Conservation (phyloP, 169 alveolate genomes). For the Ichthyophthirius multifiliis region DNA sequence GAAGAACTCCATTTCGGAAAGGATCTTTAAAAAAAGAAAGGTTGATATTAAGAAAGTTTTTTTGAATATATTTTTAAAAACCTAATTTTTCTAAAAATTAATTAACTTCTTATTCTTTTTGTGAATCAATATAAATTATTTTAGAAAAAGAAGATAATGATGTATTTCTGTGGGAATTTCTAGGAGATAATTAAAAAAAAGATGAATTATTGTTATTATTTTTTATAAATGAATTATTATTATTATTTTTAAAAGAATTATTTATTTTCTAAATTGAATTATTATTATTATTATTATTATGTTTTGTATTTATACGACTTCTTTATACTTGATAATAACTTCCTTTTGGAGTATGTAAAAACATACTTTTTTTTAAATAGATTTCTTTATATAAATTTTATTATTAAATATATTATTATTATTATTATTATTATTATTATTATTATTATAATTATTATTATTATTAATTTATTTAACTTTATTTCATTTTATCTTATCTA, state of each 20-base stretch:
- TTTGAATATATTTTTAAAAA: background rate
- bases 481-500: too few relatives aligned
- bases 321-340: too few relatives aligned
- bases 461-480: too few relatives aligned
- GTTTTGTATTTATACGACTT: background rate
- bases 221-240: background rate
- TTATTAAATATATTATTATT: too few relatives aligned
- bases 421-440: too few relatives aligned
- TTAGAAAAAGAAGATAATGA: background rate
- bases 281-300: background rate
- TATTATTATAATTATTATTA: too few relatives aligned
- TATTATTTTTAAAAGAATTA: background rate
- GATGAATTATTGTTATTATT: background rate
- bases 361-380: too few relatives aligned
- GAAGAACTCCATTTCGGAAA: constrained; percentile 8
- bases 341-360: too few relatives aligned
- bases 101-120: background rate
- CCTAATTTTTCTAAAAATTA: constrained; percentile 5
- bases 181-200: background rate
- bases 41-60: background rate
- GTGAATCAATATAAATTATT: background rate
- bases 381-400: too few relatives aligned
- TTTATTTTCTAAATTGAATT: too few relatives aligned
- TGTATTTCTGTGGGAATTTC: background rate
- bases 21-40: constrained; percentile 5